Evolutionary conservation across 2,329 filamentous ascomycete genomes (phyloP).

Genomic region (Cadophora sp.): DNA sequence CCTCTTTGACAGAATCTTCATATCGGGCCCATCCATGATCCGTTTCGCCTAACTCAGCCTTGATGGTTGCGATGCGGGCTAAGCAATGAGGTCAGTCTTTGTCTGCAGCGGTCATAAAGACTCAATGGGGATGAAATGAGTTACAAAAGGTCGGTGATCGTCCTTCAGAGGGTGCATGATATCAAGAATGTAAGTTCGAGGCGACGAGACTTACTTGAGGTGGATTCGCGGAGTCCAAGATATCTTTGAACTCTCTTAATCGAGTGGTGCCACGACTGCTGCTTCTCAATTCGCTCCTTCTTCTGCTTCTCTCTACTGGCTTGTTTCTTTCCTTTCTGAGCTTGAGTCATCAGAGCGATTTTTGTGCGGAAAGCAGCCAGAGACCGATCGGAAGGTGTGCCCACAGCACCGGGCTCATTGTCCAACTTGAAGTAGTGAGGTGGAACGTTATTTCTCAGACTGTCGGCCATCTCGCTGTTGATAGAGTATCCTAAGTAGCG

Average conservation of each 20-base stretch:
- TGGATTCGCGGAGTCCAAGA: slow-evolving; percentile 64
- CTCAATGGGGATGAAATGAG: too few species aligned
- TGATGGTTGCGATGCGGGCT: slow-evolving; percentile 26
- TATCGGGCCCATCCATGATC: slow-evolving; percentile 37
- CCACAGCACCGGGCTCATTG: slow-evolving; percentile 37
- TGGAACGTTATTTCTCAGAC: slow-evolving; percentile 43
- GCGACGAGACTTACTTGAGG: slow-evolving; percentile 33
- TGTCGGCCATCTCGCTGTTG: slow-evolving; percentile 47
- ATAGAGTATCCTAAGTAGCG: slow-evolving; percentile 68
- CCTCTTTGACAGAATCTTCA: slow-evolving; percentile 38
- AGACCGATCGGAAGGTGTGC: slow-evolving; percentile 46
- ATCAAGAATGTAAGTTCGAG: background rate
- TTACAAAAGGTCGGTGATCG: background rate
- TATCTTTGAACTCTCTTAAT: slow-evolving; percentile 72
- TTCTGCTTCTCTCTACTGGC: slow-evolving; percentile 56
- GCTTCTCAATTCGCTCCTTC: slow-evolving; percentile 54
- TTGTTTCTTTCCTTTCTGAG: slow-evolving; percentile 53
- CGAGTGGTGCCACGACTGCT: slow-evolving; percentile 59
- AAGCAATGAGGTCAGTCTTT: background rate
- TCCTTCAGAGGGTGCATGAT: background rate
- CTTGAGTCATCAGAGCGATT: slow-evolving; percentile 58
- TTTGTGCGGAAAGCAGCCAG: slow-evolving; percentile 59
- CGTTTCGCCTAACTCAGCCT: slow-evolving; percentile 35
- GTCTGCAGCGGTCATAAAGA: too few species aligned
- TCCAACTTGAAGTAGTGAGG: slow-evolving; percentile 36